Conservation (phyloP, 2,329 filamentous ascomycete species). For the Pestalotiopsis sp. region DNA sequence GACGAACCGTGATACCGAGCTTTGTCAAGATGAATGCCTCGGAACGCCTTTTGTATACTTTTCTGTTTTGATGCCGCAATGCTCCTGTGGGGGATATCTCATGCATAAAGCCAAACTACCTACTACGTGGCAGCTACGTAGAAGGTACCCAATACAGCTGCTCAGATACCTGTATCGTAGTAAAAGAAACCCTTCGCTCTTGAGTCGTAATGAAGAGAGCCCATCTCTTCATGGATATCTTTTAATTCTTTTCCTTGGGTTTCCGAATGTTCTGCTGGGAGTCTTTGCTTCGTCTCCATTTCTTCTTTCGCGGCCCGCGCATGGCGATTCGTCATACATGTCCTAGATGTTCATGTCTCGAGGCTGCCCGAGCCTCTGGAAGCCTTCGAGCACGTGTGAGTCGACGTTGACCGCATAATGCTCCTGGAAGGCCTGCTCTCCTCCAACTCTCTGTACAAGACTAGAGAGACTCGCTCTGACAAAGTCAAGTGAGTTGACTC, state of each 20-base stretch:
- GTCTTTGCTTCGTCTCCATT: background rate
- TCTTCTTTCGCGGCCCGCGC: background rate
- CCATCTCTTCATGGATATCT: too few species aligned
- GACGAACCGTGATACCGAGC: background rate
- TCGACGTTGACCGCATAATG: constrained; percentile 76
- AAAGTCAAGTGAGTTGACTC: constrained; percentile 63
- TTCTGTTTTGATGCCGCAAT: background rate
- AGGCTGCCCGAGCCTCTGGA: constrained; percentile 36
- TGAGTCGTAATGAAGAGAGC: too few species aligned
- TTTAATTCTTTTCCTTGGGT: too few species aligned
- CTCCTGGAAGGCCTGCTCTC: constrained; percentile 64
- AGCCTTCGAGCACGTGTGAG: constrained; percentile 67
- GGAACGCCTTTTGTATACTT: background rate
- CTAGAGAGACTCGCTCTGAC: constrained; percentile 61
- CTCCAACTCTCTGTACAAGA: constrained; percentile 61
- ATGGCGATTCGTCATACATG: background rate
- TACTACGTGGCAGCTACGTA: background rate
- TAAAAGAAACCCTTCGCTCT: too few species aligned
- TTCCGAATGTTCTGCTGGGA: too few species aligned
- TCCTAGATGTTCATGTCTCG: background rate
- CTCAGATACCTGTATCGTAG: too few species aligned
- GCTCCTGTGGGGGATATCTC: background rate
- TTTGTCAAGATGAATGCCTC: background rate
- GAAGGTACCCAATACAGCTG: too few species aligned
- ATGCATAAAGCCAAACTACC: background rate